Base-by-base conservation (phyloP, 2,329 filamentous ascomycete species). In the Esteya vermicola region DNA sequence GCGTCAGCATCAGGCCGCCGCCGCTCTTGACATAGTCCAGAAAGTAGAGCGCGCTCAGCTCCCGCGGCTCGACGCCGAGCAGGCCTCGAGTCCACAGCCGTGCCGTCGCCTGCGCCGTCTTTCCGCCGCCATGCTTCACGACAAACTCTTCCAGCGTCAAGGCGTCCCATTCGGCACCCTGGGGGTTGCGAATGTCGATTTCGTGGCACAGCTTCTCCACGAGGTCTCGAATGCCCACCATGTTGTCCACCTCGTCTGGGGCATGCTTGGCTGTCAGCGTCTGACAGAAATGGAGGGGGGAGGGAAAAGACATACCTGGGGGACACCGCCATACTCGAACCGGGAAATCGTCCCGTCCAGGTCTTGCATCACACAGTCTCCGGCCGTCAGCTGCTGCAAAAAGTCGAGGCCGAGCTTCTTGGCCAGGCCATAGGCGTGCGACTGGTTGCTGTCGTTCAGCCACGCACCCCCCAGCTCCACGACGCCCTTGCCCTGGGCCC, bases 11-110 rank as follows among this genome's bases (percentile, higher is more conserved):
- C 4, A 75, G 53, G 0, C 72, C 71, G 4, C 62, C 62, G 2
- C 66, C 66, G 8, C 59, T 62, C 44, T 63, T 65, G 57, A 65
- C 67, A 52, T 75, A 74, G 47, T 70, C 59, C 19, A 76, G 55
- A 47, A 75, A 71, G 48, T 57, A 75, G 2, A 69, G 50, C 0
- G 70, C 68, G 7, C 61, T 66, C 4, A 72, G 48, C 13, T 74
- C 67, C 1, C 42, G 45, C 0, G 68, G 60, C 21, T 72, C 65
- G 1, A 62, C 52, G 2, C 70, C 70, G 2, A 72, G 52, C 62
- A 47, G 41, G 3, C 39, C 43, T 7, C 33, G 37, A 9, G 40
- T 42, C 45, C 43, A 45, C 2, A 44, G 36, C 9, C 25, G 23
- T 1, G 42, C 45, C 4, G 41, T 40, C 3, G 27, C 39, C 18